Evolutionary conservation across 768 basidiomycete genomes (phyloP), one percentile per base, ranked within the genome.

Genomic region (Mycena galericulata): DNA sequence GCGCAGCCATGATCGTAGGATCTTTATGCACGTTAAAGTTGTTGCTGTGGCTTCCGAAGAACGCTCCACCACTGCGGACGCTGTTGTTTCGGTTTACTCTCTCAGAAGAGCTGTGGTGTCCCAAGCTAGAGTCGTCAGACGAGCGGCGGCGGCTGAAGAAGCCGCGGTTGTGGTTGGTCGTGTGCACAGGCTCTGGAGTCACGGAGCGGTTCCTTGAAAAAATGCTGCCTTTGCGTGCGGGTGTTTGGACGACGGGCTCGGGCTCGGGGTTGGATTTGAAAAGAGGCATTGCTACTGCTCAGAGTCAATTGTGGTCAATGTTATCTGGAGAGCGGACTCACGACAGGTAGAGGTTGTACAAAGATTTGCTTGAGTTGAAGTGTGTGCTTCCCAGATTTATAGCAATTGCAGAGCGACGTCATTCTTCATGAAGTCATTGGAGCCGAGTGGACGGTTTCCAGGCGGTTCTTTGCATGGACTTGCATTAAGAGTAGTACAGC

Each of bases 1-100:
- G 79, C 11, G 81, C 84, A 3, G 76, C 75, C 20, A 75, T 41
- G 68, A 85, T 81, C 45, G 74, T 72, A 29, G 82, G 83, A 55
- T 85, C 83, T 43, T 78, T 73, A 55, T 64, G 62, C 15, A 74
- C 45, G 63, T 70, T 46, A 14, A 53, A 66, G 49, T 53, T 55
- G 12, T 59, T 57, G 30, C 12, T n/a, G 41, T 67, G 64, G 5
- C 40, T 26, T 11, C 64, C 68, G 46, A 76, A 76, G 46, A 74
- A 64, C 27, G 55, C 40, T 17, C 63, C 63, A 40, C 69, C 67
- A 47, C 56, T 65, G 27, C 63, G 54, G 9, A 30, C 55, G 36
- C 63, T 65, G 34, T 26, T 36, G 53, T 38, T 58, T 7, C 57
- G 61, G 62, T 72, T 69, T 30, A 62, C 22, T 68, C 57, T 46